phyloP scores from a whole-genome alignment of 306 rosid genomes.

The Cucumis cinereus region DNA sequence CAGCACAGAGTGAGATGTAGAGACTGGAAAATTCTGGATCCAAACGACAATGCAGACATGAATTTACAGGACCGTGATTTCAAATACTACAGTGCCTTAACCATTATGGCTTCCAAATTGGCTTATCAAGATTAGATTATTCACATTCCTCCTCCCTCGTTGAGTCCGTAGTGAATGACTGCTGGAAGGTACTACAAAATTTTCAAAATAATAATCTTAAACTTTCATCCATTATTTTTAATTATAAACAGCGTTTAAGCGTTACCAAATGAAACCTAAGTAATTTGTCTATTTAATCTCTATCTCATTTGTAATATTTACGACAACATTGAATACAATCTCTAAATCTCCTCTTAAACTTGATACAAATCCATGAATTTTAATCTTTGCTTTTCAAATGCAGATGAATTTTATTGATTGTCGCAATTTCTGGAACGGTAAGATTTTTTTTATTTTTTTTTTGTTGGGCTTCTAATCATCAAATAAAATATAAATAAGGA shows the following conservation, averaged over 20 bases:
- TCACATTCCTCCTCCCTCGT: background rate
- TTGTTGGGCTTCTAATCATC: background rate
- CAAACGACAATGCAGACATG: background rate
- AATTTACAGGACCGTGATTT: background rate
- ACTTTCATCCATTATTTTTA: too few species aligned
- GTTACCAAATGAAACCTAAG: too few species aligned
- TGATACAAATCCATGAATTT: background rate
- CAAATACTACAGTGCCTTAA: slow-evolving; percentile 11
- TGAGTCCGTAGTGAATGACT: slow-evolving; percentile 9
- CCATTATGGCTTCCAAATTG: slow-evolving; percentile 28
- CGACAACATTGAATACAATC: too few species aligned
- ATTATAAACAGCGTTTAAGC: too few species aligned
- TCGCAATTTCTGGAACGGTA: slow-evolving; percentile 24
- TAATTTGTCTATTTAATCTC: too few species aligned
- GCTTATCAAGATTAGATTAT: slow-evolving; percentile 3
- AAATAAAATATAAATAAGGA: background rate
- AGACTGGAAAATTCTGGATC: background rate
- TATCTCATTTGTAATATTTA: too few species aligned
- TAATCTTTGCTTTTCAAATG: background rate
- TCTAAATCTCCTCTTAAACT: too few species aligned
- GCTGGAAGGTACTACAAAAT: slow-evolving; percentile 19
- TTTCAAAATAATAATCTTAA: too few species aligned
- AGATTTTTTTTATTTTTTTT: background rate
- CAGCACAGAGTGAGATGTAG: background rate
- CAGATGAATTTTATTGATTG: slow-evolving; percentile 24